These are phyloP conservation scores for Alopecurus myosuroides DNA, from an alignment of 176 grass and related monocot genomes.

Conservation along the genomic window DNA sequence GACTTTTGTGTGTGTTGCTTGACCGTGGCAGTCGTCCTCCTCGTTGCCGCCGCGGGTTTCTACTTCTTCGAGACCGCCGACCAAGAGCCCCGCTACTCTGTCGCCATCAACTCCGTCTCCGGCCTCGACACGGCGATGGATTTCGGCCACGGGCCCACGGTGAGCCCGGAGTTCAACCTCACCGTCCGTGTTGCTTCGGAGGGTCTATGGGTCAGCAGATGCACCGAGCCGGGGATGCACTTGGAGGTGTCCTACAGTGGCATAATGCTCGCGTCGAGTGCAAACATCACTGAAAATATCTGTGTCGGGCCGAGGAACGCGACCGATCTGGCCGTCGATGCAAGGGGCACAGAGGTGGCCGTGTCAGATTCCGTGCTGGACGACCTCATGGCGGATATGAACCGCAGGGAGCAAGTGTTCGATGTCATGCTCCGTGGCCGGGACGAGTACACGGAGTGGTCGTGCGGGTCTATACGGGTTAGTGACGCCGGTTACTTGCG, in stretches of 20 bases:
- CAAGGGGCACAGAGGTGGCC: neutral
- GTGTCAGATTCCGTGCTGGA: neutral
- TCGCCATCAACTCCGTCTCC: no score
- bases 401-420: neutral
- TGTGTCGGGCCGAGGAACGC: neutral
- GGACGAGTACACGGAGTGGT: neutral
- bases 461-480: no score
- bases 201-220: neutral
- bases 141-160: no score
- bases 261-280: neutral
- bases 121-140: neutral
- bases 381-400: no score
- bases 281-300: neutral
- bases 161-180: no score
- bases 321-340: neutral
- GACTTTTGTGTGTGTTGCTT: no score
- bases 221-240: neutral
- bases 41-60: no score
- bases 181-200: no score
- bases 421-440: neutral
- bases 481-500: neutral
- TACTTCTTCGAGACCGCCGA: no score
- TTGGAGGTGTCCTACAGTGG: no score
- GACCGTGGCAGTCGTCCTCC: no score
- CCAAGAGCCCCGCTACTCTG: no score